Conservation (phyloP, 345 rosid species). For the Dipteronia sinensis region DNA sequence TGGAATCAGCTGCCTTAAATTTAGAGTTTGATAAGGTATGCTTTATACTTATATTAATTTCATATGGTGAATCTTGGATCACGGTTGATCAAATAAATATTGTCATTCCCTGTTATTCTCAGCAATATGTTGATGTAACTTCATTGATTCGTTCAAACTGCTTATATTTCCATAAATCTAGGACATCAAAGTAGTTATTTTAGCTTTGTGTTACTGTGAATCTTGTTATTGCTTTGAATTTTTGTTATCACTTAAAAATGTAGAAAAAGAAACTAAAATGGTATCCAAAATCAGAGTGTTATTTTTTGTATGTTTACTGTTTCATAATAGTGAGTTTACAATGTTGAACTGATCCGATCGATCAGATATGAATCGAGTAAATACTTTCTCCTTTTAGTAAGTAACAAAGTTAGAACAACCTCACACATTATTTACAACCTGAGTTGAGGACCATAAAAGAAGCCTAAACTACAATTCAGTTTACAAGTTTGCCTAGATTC, state of each 20-base stretch:
- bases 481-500: too few species aligned
- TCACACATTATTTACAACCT: too few species aligned
- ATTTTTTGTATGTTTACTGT: background rate
- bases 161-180: background rate
- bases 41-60: constrained; percentile 3
- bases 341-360: background rate
- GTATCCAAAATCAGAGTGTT: background rate
- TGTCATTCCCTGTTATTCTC: background rate
- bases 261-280: background rate
- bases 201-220: background rate
- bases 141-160: background rate
- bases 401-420: background rate
- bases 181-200: background rate
- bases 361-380: background rate
- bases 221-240: background rate
- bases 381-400: background rate
- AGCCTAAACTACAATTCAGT: too few species aligned
- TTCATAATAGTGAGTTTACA: background rate
- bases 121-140: background rate
- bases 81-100: background rate
- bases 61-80: background rate
- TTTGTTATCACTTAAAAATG: background rate
- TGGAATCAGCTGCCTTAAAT: constrained; percentile 74
- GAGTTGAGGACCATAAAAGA: too few species aligned
- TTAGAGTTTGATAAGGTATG: constrained; percentile 92